Percentiles rank a stretch among this genome's conserved stretches.
These are phyloP conservation scores for Cubamyces sp. DNA, from an alignment of 768 basidiomycete genomes.

Conservation along the genomic window DNA sequence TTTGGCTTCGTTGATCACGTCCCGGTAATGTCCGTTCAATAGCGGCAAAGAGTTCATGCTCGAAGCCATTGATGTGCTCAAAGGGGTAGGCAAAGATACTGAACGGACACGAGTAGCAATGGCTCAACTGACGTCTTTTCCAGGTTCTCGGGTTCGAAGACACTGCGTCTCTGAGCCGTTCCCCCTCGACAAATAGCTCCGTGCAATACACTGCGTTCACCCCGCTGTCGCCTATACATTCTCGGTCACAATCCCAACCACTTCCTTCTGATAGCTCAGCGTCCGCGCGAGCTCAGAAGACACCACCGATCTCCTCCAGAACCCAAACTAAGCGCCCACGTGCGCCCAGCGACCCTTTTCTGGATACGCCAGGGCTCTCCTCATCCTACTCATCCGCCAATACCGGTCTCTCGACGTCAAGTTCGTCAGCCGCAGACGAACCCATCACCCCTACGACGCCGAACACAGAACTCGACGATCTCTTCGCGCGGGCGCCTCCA, in stretches of 20 bases:
- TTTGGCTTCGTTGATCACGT: constrained; percentile 25
- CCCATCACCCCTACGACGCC: constrained; percentile 44
- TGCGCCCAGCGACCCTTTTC: constrained; percentile 80
- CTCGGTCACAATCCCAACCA: constrained; percentile 61
- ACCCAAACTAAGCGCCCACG: constrained; percentile 64
- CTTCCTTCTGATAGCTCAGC: constrained; percentile 41
- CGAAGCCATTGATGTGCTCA: constrained; percentile 86
- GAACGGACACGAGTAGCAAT: neutral
- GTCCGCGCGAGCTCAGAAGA: constrained; percentile 36
- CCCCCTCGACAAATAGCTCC: constrained; percentile 31
- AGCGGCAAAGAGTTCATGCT: constrained; percentile 96
- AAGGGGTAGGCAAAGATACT: constrained; percentile 68
- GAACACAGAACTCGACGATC: constrained; percentile 27
- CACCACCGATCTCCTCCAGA: constrained; percentile 45
- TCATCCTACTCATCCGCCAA: constrained; percentile 59
- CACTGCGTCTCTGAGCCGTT: constrained; percentile 37
- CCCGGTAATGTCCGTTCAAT: constrained; percentile 32
- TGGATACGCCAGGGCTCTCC: constrained; percentile 68
- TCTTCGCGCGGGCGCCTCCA: constrained; percentile 35
- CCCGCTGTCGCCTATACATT: constrained; percentile 47
- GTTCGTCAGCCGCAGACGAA: constrained; percentile 44
- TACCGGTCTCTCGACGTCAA: constrained; percentile 36
- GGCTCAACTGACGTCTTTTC: constrained; percentile 22
- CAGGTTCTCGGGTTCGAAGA: constrained; percentile 81
- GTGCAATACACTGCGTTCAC: constrained; percentile 40